Evolutionary conservation across 164 flowering plant species (phyloP).

Genomic region (Platanus orientalis): DNA sequence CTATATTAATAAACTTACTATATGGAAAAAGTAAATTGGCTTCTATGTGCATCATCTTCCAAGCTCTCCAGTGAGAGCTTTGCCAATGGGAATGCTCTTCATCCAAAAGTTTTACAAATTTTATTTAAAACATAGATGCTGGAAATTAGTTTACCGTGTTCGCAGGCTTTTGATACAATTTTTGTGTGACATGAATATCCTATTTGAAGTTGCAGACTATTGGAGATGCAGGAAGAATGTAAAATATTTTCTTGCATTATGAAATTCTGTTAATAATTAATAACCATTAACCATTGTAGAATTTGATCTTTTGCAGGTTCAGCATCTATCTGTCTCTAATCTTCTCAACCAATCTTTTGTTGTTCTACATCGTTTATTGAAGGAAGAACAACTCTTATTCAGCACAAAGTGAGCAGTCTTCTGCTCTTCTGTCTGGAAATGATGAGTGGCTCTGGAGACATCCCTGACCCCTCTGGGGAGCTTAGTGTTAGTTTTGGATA

Average conservation of each 20-base stretch:
- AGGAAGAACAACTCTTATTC: conserved; percentile 9
- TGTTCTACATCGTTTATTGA: conserved; percentile 3
- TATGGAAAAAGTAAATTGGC: too few relatives aligned
- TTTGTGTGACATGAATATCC: background rate
- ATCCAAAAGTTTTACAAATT: too few relatives aligned
- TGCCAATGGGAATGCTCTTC: too few relatives aligned
- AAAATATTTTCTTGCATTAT: background rate
- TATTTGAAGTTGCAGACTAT: background rate
- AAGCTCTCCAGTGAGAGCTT: too few relatives aligned
- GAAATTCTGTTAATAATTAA: background rate
- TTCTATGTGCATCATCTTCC: too few relatives aligned
- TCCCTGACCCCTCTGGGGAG: conserved; percentile 15
- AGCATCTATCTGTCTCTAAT: conserved; percentile 9
- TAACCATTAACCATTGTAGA: background rate
- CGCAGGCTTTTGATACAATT: background rate
- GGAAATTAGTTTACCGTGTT: too few relatives aligned
- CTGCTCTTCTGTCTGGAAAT: conserved; percentile 1
- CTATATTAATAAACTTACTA: too few relatives aligned
- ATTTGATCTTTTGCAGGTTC: conserved; percentile 10
- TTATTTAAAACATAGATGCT: too few relatives aligned
- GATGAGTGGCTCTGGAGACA: conserved; percentile 14
- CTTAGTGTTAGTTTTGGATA: conserved; percentile 33
- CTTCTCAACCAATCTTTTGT: conserved; percentile 12
- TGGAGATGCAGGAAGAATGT: background rate
- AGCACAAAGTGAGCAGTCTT: conserved; percentile 4